Percentiles rank a stretch among this genome's conserved stretches.
These are phyloP conservation scores for Pythium pyrilobum DNA, from an alignment of 352 stramenopile species.

Conservation along the genomic window DNA sequence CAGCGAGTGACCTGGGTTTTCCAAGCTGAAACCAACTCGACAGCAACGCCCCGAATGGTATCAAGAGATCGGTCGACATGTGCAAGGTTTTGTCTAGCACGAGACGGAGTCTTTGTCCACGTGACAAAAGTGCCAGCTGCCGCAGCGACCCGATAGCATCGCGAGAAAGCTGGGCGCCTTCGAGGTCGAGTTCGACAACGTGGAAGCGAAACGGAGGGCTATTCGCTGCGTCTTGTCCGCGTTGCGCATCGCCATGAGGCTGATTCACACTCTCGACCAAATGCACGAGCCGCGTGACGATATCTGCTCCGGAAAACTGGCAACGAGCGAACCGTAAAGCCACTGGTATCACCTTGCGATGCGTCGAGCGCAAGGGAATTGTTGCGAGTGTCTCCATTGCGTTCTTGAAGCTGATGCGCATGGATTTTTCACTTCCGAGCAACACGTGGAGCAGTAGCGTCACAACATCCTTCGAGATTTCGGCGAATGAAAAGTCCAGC, in stretches of 20 bases:
- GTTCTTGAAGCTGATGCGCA: conserved; percentile 24
- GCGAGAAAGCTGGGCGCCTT: neutral
- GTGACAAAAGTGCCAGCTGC: too few species aligned
- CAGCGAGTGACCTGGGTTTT: neutral
- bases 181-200: conserved; percentile 10
- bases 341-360: conserved; percentile 15
- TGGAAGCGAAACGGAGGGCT: conserved; percentile 6
- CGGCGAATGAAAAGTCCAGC: conserved; percentile 29
- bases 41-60: conserved; percentile 24
- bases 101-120: too few species aligned
- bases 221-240: too few species aligned
- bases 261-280: neutral
- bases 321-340: conserved; percentile 27
- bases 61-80: neutral
- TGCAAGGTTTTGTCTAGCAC: conserved; percentile 20
- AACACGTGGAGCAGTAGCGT: conserved; percentile 21
- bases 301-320: neutral
- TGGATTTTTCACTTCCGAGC: conserved; percentile 16
- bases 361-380: conserved; percentile 1
- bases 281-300: neutral
- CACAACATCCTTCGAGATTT: conserved; percentile 27
- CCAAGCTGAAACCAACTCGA: conserved; percentile 22
- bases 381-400: conserved; percentile 21
- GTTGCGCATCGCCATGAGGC: conserved; percentile 1
- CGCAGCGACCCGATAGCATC: neutral